Percentiles rank a stretch among this genome's conserved stretches.
Conservation (phyloP, 345 rosid species). For the Moricandia moricandioides region DNA sequence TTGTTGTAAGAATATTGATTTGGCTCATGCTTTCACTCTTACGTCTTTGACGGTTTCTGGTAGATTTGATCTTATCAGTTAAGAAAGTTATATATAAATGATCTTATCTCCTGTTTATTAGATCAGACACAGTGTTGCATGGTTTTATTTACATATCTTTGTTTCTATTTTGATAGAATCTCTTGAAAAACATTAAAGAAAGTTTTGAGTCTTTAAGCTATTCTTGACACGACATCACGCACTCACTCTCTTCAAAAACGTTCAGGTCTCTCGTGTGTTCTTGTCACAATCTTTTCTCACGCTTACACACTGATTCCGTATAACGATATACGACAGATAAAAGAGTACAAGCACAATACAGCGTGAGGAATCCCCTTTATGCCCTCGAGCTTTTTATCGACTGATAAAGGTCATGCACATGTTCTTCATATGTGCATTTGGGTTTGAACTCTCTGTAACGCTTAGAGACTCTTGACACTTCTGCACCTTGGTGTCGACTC, state of each 20-base stretch:
- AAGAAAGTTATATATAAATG: slow-evolving; percentile 3
- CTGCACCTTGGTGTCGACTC: background rate
- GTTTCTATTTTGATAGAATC: background rate
- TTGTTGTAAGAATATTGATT: slow-evolving; percentile 20
- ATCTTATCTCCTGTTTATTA: background rate
- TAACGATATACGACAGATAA: background rate
- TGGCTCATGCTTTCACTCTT: slow-evolving; percentile 10
- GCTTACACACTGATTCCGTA: background rate
- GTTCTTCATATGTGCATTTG: background rate
- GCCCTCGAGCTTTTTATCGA: background rate
- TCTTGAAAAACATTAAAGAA: background rate
- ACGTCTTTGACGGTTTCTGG: too few relatives aligned
- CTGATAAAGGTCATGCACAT: background rate
- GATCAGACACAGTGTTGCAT: background rate
- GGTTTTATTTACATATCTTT: background rate
- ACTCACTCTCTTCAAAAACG: background rate
- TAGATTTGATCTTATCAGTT: slow-evolving; percentile 13
- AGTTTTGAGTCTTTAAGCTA: background rate
- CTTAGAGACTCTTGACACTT: background rate
- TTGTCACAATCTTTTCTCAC: background rate
- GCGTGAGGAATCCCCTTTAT: background rate
- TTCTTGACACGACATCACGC: background rate
- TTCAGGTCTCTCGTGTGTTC: background rate
- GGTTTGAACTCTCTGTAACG: background rate
- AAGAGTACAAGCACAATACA: background rate